Evolutionary conservation across 2,329 filamentous ascomycete genomes (phyloP).

Genomic region (Triangularia verruculosa): DNA sequence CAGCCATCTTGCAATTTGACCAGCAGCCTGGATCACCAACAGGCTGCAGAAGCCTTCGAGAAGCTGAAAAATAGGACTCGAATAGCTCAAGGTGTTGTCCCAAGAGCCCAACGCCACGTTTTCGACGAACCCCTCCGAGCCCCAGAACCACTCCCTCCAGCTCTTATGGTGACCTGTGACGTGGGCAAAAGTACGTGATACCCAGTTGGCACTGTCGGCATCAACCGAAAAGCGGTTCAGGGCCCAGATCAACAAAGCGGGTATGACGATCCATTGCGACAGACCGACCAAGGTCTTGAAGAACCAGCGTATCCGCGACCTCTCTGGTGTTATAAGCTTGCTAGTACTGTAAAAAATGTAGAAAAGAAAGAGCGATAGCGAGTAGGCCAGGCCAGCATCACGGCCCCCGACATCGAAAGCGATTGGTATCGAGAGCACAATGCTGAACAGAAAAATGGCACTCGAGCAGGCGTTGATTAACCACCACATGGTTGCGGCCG

Average conservation of each 20-base stretch:
- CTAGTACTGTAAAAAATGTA: constrained; percentile 85
- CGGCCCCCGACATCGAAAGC: constrained; percentile 97
- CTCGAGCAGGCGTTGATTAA: constrained; percentile 77
- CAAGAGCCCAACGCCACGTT: constrained; percentile 77
- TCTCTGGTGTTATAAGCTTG: constrained; percentile 75
- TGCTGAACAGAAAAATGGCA: constrained; percentile 81
- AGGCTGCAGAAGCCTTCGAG: constrained; percentile 95
- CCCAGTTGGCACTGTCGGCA: constrained; percentile 73
- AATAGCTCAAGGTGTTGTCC: constrained; percentile 86
- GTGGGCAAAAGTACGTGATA: constrained; percentile 71
- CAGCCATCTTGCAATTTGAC: constrained; percentile 91
- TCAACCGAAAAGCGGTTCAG: constrained; percentile 94
- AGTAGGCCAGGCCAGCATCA: constrained; percentile 91
- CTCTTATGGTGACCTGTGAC: constrained; percentile 60
- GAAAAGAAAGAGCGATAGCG: constrained; percentile 81
- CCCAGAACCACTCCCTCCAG: constrained; percentile 82
- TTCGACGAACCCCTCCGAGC: constrained; percentile 78
- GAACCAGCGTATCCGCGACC: constrained; percentile 70
- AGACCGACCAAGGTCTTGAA: constrained; percentile 67
- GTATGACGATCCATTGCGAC: constrained; percentile 84
- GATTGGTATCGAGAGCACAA: constrained; percentile 92
- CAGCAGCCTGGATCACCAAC: constrained; percentile 89
- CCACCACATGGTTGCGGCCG: constrained; percentile 63
- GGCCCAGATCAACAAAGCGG: constrained; percentile 87
- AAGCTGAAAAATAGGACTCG: constrained; percentile 90